These are phyloP conservation scores for Globisporangium viniferum DNA, from an alignment of 352 stramenopile genomes.

Conservation along the genomic window DNA sequence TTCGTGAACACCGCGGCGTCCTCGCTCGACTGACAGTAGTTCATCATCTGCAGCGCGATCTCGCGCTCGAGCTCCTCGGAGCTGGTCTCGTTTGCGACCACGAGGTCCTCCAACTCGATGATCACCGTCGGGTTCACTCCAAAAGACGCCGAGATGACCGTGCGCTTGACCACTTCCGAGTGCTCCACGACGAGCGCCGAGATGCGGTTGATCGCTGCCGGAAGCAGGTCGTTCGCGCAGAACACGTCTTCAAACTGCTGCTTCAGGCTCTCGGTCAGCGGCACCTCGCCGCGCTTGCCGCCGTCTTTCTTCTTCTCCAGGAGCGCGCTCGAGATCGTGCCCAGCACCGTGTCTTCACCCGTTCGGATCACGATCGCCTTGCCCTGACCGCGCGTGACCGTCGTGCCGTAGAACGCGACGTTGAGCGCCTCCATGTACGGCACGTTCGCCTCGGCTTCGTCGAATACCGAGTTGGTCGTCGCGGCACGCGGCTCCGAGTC, in stretches of 20 bases:
- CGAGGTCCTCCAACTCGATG: constrained; percentile 40
- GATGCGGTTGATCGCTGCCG: constrained; percentile 31
- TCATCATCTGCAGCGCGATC: constrained; percentile 41
- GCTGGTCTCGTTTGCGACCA: constrained; percentile 38
- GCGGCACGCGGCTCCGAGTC: constrained; percentile 23
- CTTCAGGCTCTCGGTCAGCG: constrained; percentile 38
- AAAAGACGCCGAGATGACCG: constrained; percentile 42
- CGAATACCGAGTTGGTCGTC: constrained; percentile 43
- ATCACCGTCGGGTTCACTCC: constrained; percentile 36
- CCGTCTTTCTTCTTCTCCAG: constrained; percentile 22
- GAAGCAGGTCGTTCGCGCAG: constrained; percentile 35
- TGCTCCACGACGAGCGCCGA: constrained; percentile 49
- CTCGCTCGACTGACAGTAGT: constrained; percentile 27
- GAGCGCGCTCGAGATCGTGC: constrained; percentile 35
- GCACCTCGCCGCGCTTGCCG: constrained; percentile 26
- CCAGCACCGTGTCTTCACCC: constrained; percentile 41
- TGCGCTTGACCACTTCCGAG: constrained; percentile 37
- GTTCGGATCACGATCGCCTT: constrained; percentile 53
- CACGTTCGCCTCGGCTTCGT: constrained; percentile 29
- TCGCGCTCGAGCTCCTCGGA: constrained; percentile 46
- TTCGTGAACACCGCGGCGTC: constrained; percentile 42
- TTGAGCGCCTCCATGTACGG: constrained; percentile 51
- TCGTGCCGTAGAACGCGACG: constrained; percentile 53
- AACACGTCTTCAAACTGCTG: constrained; percentile 39
- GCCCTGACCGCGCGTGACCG: constrained; percentile 31